phyloP scores from a whole-genome alignment of 2,329 filamentous ascomycete species.

The Sordariomycetes sp. region DNA sequence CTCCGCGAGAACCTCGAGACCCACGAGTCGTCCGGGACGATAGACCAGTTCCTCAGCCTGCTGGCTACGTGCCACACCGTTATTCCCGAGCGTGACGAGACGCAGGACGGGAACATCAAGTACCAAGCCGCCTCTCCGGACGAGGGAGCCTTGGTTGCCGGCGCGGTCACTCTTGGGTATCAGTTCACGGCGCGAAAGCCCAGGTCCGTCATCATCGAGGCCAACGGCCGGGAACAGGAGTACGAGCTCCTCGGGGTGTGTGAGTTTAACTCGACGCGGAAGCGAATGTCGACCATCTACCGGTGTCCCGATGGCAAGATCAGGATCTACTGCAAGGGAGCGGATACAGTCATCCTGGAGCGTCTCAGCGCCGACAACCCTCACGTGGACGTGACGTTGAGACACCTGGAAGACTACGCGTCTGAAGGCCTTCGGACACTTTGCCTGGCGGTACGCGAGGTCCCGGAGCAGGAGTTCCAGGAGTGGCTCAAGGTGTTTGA shows the following conservation, averaged over 20 bases:
- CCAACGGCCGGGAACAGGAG: constrained; percentile 60
- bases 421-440: constrained; percentile 91
- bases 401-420: constrained; percentile 97
- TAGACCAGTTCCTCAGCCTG: constrained; percentile 76
- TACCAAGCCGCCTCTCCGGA: constrained; percentile 97
- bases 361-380: constrained; percentile 75
- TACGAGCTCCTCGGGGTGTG: constrained; percentile 94
- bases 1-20: constrained; percentile 59
- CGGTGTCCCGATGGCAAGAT: constrained; percentile 94
- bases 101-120: constrained; percentile 73
- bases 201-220: constrained; percentile 72
- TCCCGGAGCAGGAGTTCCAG: constrained; percentile 79
- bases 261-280: constrained; percentile 86
- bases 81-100: constrained; percentile 79
- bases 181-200: constrained; percentile 86
- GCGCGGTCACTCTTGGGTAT: constrained; percentile 77
- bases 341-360: constrained; percentile 94
- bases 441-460: constrained; percentile 87
- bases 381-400: constrained; percentile 78
- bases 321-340: constrained; percentile 88
- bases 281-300: constrained; percentile 97
- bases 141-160: constrained; percentile 92
- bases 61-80: constrained; percentile 92
- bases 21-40: constrained; percentile 36
- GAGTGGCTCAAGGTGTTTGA: constrained; percentile 85